Conservation (phyloP, 1,139 yeast species). For the Zygoascus hellenicus region DNA sequence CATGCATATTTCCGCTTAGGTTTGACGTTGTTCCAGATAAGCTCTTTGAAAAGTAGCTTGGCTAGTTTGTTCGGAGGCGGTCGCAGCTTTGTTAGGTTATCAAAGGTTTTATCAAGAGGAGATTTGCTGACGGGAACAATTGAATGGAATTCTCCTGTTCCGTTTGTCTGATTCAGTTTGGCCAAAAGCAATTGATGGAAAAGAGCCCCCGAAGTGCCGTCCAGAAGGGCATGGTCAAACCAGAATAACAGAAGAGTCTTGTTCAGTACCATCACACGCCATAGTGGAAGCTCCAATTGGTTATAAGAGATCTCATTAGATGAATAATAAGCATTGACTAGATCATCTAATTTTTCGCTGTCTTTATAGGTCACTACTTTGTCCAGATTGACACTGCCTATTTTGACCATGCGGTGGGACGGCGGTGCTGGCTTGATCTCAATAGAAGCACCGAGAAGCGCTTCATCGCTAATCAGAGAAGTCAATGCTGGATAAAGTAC, state of each 20-base stretch:
- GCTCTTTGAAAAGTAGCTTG: slow-evolving; percentile 3
- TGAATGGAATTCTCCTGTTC: not conserved
- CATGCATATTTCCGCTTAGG: slow-evolving; percentile 2
- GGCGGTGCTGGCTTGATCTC: slow-evolving; percentile 9
- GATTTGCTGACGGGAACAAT: slow-evolving; percentile 4
- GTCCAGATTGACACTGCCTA: slow-evolving; percentile 14
- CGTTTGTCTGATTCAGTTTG: slow-evolving; percentile 9
- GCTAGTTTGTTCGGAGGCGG: slow-evolving; percentile 14
- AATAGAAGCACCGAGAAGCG: slow-evolving; percentile 14
- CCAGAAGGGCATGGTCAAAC: slow-evolving; percentile 23
- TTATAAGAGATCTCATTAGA: slow-evolving; percentile 13
- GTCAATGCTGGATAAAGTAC: slow-evolving; percentile 17
- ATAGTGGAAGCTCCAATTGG: slow-evolving; percentile 15
- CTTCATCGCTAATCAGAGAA: slow-evolving; percentile 11
- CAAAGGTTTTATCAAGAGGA: slow-evolving; percentile 13
- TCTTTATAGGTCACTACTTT: slow-evolving; percentile 13
- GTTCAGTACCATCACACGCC: slow-evolving; percentile 20
- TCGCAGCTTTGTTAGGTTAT: slow-evolving; percentile 15
- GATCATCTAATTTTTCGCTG: slow-evolving; percentile 1
- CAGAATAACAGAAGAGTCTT: slow-evolving; percentile 17
- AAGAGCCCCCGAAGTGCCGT: slow-evolving; percentile 22
- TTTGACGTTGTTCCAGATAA: not conserved
- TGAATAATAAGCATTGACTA: slow-evolving; percentile 11
- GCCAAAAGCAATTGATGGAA: slow-evolving; percentile 20
- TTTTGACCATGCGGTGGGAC: slow-evolving; percentile 13